These are phyloP conservation scores for Xylariomycetidae sp. DNA, from an alignment of 2,329 filamentous ascomycete species.

Conservation along the genomic window DNA sequence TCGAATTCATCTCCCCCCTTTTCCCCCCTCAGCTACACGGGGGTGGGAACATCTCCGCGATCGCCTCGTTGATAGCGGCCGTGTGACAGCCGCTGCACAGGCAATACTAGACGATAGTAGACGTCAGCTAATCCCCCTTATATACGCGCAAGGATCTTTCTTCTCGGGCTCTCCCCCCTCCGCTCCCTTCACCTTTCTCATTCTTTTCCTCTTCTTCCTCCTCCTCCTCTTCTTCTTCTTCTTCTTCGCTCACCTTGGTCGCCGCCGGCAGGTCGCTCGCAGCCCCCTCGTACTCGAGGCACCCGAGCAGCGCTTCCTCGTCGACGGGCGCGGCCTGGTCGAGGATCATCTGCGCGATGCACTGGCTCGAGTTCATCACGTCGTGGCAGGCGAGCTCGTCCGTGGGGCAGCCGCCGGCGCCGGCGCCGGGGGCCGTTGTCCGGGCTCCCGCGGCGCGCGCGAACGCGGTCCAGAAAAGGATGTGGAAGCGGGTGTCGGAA, in stretches of 20 bases:
- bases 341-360: not conserved
- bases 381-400: not conserved
- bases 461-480: too few relatives aligned
- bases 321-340: not conserved
- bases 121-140: not conserved
- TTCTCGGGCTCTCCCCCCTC: too few relatives aligned
- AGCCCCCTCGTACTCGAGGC: not conserved
- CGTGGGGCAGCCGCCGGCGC: not conserved
- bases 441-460: too few relatives aligned
- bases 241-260: not conserved
- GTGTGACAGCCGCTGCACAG: not conserved
- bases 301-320: not conserved
- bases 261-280: not conserved
- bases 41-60: not conserved
- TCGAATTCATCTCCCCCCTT: too few relatives aligned
- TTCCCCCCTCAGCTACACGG: too few relatives aligned
- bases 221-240: too few relatives aligned
- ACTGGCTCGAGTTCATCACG: not conserved
- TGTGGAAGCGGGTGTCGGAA: too few relatives aligned
- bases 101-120: not conserved
- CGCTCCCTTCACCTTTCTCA: too few relatives aligned
- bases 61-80: not conserved
- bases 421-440: not conserved
- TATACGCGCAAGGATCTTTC: too few relatives aligned
- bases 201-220: too few relatives aligned